phyloP scores from a whole-genome alignment of 176 grass and related monocot species.

The Thalia dealbata region DNA sequence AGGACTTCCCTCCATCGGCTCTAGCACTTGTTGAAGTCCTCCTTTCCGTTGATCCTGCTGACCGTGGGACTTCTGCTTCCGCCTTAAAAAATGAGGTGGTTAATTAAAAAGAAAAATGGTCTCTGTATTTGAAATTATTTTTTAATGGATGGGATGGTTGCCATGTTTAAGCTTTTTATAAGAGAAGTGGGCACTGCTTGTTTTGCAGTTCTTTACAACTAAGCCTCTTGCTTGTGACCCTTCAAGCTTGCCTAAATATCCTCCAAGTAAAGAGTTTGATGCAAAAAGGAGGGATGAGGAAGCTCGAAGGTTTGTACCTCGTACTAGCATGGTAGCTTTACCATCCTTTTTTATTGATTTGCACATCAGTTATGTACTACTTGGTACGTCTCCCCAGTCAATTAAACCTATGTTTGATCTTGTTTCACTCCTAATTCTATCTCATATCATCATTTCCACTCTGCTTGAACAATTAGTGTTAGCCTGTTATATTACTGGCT shows the following conservation, averaged over 20 bases:
- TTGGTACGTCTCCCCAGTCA: neutral
- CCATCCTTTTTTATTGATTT: neutral
- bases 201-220: conserved; percentile 74
- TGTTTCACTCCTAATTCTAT: too few relatives aligned
- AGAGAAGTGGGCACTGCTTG: conserved; percentile 1
- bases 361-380: neutral
- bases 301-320: conserved; percentile 48
- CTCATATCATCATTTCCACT: too few relatives aligned
- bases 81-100: conserved; percentile 76
- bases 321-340: neutral
- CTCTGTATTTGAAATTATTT: neutral
- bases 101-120: neutral
- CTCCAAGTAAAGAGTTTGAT: conserved; percentile 96
- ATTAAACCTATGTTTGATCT: neutral
- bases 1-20: conserved; percentile 77
- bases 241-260: conserved; percentile 83
- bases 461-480: too few relatives aligned
- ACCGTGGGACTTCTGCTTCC: conserved; percentile 63
- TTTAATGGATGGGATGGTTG: neutral
- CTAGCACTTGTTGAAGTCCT: conserved; percentile 74
- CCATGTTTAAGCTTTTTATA: neutral
- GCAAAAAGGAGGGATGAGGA: conserved; percentile 86
- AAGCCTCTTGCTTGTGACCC: conserved; percentile 90
- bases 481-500: too few relatives aligned
- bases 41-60: conserved; percentile 88